phyloP scores from a whole-genome alignment of 495 filamentous ascomycete species.

The Aspergillus campestris region DNA sequence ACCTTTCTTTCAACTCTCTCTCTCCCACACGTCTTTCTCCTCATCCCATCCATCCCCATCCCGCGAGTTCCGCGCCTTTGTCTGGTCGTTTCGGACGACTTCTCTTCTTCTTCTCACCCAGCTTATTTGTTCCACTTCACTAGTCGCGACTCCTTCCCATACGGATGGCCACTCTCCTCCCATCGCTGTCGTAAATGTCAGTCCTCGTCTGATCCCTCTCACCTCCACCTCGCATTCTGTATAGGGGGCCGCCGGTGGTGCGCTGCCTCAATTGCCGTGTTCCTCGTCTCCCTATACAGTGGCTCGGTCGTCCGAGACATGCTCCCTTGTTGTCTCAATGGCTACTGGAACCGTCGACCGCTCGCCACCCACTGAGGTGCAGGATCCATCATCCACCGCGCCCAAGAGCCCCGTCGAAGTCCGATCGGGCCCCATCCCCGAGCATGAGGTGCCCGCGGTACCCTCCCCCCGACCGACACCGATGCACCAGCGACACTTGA shows the following conservation, averaged over 20 bases:
- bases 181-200: no score
- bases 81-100: no score
- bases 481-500: slow-evolving; percentile 36
- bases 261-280: slow-evolving; percentile 11
- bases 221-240: no score
- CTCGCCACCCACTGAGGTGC: slow-evolving; percentile 29
- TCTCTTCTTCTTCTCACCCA: no score
- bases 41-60: no score
- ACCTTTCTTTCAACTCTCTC: neutral
- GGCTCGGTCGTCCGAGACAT: slow-evolving; percentile 23
- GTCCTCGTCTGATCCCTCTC: no score
- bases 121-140: no score
- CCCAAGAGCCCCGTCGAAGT: slow-evolving; percentile 24
- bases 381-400: slow-evolving; percentile 12
- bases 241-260: no score
- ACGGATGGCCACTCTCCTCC: no score
- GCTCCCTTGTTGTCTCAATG: slow-evolving; percentile 32
- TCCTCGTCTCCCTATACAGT: slow-evolving; percentile 5
- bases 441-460: slow-evolving; percentile 43
- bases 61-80: no score
- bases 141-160: no score
- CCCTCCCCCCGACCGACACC: slow-evolving; percentile 37
- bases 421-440: slow-evolving; percentile 28
- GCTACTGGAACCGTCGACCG: slow-evolving; percentile 37
- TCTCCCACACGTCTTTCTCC: neutral